Percentiles rank a stretch among this genome's conserved stretches.
These are phyloP conservation scores for Berkeleyomyces rouxiae DNA, from an alignment of 2,329 filamentous ascomycete species.

Conservation along the genomic window DNA sequence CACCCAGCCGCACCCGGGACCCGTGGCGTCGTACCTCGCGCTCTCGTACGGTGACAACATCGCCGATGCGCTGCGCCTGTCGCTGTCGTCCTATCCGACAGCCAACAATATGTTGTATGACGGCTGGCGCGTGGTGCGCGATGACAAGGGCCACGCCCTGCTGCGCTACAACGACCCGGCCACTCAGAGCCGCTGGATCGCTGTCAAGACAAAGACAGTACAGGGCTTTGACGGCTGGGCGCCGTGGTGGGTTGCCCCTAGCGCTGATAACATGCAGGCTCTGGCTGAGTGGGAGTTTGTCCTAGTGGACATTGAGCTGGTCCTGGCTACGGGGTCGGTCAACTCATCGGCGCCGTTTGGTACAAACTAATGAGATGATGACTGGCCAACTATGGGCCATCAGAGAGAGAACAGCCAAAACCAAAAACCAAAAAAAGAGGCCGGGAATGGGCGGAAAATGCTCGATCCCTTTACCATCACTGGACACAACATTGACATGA, in stretches of 20 bases:
- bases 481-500: background rate
- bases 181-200: constrained; percentile 7
- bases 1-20: constrained; percentile 9
- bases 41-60: constrained; percentile 2
- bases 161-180: constrained; percentile 6
- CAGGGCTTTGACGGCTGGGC: constrained; percentile 11
- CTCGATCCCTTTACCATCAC: background rate
- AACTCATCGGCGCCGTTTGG: constrained; percentile 11
- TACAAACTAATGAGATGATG: constrained; percentile 4
- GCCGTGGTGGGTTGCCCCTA: constrained; percentile 12
- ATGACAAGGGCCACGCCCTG: constrained; percentile 1
- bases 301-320: constrained; percentile 8
- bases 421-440: background rate
- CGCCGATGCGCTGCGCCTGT: background rate
- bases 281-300: constrained; percentile 9
- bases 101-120: constrained; percentile 4
- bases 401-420: background rate
- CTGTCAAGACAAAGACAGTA: constrained; percentile 11
- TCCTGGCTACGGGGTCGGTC: constrained; percentile 8
- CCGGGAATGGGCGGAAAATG: background rate
- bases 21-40: constrained; percentile 2
- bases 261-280: background rate
- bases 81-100: constrained; percentile 3
- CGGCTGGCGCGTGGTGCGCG: constrained; percentile 1
- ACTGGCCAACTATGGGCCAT: background rate